Evolutionary conservation across 495 filamentous ascomycete genomes (phyloP).

Genomic region (Penicillium flavigenum): DNA sequence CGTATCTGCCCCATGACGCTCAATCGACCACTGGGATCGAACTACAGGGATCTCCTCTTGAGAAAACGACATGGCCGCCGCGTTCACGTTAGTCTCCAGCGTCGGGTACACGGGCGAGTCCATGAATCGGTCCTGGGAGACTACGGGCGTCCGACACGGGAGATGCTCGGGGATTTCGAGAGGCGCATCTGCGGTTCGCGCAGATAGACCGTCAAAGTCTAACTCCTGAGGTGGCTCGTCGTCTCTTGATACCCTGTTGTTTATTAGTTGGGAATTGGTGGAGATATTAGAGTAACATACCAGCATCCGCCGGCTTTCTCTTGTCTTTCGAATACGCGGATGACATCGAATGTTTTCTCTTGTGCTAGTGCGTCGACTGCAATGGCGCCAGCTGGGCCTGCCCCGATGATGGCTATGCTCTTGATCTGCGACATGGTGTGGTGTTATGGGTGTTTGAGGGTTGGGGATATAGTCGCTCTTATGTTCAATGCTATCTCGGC

Average conservation of each 20-base stretch:
- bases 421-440: conserved; percentile 36
- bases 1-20: conserved; percentile 36
- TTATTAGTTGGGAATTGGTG: neutral
- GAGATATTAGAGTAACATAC: conserved; percentile 33
- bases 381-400: conserved; percentile 59
- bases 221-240: conserved; percentile 30
- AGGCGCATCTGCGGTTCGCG: conserved; percentile 49
- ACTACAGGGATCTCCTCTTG: conserved; percentile 37
- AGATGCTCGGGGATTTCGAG: conserved; percentile 46
- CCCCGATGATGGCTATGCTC: conserved; percentile 58
- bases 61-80: conserved; percentile 41
- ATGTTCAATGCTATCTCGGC: conserved; percentile 17
- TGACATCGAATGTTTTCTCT: conserved; percentile 54
- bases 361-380: conserved; percentile 56
- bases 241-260: conserved; percentile 45
- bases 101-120: conserved; percentile 45
- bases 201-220: conserved; percentile 42
- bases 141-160: conserved; percentile 45
- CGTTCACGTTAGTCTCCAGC: conserved; percentile 44
- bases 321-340: conserved; percentile 60
- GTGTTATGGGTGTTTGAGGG: neutral
- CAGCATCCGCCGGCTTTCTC: conserved; percentile 59
- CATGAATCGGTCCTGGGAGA: conserved; percentile 46
- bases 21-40: conserved; percentile 38
- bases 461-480: neutral